Percentiles rank a stretch among this genome's conserved stretches.
phyloP scores from a whole-genome alignment of 139 green algal genomes.

The Auxenochlorella pyrenoidosa region DNA sequence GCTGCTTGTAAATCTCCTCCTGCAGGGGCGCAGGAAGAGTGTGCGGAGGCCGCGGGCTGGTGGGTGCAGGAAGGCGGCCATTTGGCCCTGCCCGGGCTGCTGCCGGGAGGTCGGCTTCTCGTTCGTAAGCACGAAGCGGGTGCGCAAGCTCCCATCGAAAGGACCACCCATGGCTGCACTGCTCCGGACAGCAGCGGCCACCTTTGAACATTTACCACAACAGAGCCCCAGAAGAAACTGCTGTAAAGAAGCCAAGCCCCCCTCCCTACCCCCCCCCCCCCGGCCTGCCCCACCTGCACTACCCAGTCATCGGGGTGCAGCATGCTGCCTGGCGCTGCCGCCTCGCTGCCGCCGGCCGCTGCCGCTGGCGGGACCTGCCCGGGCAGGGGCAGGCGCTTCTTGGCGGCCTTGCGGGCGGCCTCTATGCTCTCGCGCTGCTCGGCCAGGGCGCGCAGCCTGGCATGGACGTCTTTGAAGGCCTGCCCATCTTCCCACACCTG shows the following conservation, averaged over 20 bases:
- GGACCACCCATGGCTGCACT: no score
- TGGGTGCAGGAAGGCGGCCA: no score
- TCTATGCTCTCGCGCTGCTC: constrained; percentile 71
- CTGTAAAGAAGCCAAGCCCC: no score
- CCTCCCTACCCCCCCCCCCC: no score
- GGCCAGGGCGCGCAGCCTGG: constrained; percentile 48
- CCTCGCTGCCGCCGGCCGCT: constrained; percentile 5
- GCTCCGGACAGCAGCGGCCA: no score
- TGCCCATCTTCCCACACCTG: constrained; percentile 85
- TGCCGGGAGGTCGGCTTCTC: no score
- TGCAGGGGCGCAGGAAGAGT: not conserved
- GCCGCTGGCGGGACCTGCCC: constrained; percentile 33
- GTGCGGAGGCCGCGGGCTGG: no score
- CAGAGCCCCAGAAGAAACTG: no score
- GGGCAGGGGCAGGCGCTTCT: constrained; percentile 66
- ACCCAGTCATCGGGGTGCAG: constrained; percentile 53
- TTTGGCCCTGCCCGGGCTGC: no score
- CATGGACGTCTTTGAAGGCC: constrained; percentile 70
- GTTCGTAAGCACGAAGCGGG: no score
- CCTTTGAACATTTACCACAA: no score
- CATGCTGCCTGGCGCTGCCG: not conserved
- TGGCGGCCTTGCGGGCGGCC: constrained; percentile 70
- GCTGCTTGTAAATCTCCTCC: constrained; percentile 87
- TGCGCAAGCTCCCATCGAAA: no score
- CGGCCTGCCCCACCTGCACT: constrained; percentile 18